A percentile compares a stretch with the other conserved stretches of the same genome.
Conservation (phyloP, 2,329 filamentous ascomycete species). For the Pyricularia grisea region DNA sequence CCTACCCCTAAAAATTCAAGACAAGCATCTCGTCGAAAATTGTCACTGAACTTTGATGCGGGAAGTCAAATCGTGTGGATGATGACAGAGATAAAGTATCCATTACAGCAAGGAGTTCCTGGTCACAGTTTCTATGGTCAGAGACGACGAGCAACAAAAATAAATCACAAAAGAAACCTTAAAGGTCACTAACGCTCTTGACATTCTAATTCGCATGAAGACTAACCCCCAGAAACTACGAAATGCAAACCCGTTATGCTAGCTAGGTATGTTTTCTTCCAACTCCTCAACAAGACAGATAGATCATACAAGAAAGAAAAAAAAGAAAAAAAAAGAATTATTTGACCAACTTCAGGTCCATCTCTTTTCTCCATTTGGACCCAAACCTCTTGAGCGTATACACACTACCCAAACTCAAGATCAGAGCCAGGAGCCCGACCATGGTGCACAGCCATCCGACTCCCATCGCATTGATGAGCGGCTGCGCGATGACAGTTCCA, state of each 20-base stretch:
- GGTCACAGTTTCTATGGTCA: neutral
- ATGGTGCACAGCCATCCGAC: constrained; percentile 68
- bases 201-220: too few species aligned
- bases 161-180: neutral
- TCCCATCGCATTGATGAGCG: constrained; percentile 61
- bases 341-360: constrained; percentile 39
- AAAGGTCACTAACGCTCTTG: neutral
- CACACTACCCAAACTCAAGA: constrained; percentile 48
- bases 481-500: constrained; percentile 59
- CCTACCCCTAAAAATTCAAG: neutral
- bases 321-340: neutral
- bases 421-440: constrained; percentile 41
- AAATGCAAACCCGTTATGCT: neutral
- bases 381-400: constrained; percentile 52
- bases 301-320: too few species aligned
- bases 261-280: neutral
- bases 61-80: neutral
- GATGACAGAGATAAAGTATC: neutral
- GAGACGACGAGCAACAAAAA: neutral
- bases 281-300: too few species aligned
- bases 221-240: too few species aligned
- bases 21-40: neutral
- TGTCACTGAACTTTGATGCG: neutral
- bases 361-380: constrained; percentile 51
- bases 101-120: neutral